Evolutionary conservation across 2,329 filamentous ascomycete species (phyloP), one percentile per base, ranked within the genome.

Genomic region (Chlorencoelia australis): DNA sequence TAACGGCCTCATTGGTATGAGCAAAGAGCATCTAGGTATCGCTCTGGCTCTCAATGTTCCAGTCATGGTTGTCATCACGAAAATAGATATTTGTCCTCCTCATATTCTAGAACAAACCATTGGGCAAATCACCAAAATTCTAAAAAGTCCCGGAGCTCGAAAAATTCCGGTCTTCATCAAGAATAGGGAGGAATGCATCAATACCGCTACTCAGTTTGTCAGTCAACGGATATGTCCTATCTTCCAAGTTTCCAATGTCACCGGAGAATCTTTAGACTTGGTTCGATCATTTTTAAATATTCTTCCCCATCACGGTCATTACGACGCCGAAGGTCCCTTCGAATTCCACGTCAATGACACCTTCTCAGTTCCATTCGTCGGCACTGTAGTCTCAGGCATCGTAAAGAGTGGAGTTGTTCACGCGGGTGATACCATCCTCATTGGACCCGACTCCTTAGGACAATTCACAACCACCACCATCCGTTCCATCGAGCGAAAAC

Each of bases 141-240:
- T 98, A 47, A 94, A 94, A 60, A 93, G 84, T 38, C 88, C 88
- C 0, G 91, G 87, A 3, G 91, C 91, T 3, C 73, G 84, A 25
- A 98, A 98, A 62, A 93, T 98, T 24, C 91, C 91, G 2, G 84
- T 95, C 26, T 94, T 96, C 56, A 88, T 98, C 62, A 91, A 88
- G 59, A 82, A 80, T 48, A 79, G 79, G 41, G 86, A 94, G 56
- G 84, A 94, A 48, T 94, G 87, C 51, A 81, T 98, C 53, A 88
- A 91, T 58, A 98, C 91, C 0, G 89, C 91, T 7, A 89, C 85
- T 0, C 91, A 96, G 58, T 95, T 98, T 53, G 85, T 96, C 50
- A 91, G 82, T 51, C 83, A 93, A 60, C 75, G 91, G 26, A 95
- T 98, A 55, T 96, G 89, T 55, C 91, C 91, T 9, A 82, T 98